phyloP scores from a whole-genome alignment of 2,329 filamentous ascomycete genomes.

The Botrytis fabae region DNA sequence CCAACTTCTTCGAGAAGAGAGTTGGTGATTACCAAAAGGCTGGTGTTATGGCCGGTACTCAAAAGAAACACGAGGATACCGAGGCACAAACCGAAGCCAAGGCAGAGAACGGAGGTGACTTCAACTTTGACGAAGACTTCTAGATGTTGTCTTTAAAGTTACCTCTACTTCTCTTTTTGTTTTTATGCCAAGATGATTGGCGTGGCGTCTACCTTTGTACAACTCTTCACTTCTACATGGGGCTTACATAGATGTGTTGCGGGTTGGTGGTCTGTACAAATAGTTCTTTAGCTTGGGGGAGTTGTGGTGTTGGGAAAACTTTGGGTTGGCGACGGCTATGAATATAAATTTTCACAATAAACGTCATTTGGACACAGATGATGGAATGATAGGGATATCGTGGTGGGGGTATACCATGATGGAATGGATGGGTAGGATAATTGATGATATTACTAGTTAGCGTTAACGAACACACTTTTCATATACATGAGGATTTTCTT shows the following conservation, averaged over 20 bases:
- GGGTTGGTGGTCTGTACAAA: slow-evolving; percentile 24
- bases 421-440: slow-evolving; percentile 24
- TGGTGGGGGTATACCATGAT: slow-evolving; percentile 19
- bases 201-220: slow-evolving; percentile 26
- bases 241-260: slow-evolving; percentile 33
- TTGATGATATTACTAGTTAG: slow-evolving; percentile 24
- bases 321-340: slow-evolving; percentile 22
- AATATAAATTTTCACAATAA: neutral
- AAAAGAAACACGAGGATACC: slow-evolving; percentile 63
- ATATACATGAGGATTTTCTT: neutral
- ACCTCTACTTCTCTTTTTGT: slow-evolving; percentile 24
- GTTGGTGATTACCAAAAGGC: slow-evolving; percentile 99
- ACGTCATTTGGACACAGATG: slow-evolving; percentile 24
- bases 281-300: slow-evolving; percentile 26
- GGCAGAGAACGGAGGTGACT: slow-evolving; percentile 69
- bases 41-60: slow-evolving; percentile 92
- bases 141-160: slow-evolving; percentile 51
- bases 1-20: slow-evolving; percentile 99
- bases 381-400: slow-evolving; percentile 22
- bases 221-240: slow-evolving; percentile 25
- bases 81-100: slow-evolving; percentile 51
- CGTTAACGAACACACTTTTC: slow-evolving; percentile 24
- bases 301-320: slow-evolving; percentile 31
- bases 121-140: slow-evolving; percentile 96
- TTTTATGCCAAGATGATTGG: slow-evolving; percentile 26